phyloP scores from a whole-genome alignment of 306 rosid species.

The Vicia faba region DNA sequence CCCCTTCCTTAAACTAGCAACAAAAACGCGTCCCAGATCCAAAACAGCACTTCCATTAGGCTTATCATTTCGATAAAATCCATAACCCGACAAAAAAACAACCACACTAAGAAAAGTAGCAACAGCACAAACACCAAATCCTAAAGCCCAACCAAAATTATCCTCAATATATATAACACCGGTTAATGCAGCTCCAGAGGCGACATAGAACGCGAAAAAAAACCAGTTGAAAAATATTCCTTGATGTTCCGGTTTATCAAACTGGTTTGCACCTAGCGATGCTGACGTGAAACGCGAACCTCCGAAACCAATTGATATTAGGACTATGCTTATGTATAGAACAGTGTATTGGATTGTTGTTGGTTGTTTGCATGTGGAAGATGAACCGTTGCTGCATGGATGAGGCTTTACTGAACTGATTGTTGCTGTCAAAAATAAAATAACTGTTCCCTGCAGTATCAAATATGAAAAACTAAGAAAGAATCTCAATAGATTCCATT shows the following conservation, averaged over 20 bases:
- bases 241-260: conserved; percentile 38
- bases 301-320: conserved; percentile 46
- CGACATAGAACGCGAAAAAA: conserved; percentile 34
- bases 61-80: conserved; percentile 38
- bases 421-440: conserved; percentile 42
- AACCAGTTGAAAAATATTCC: conserved; percentile 54
- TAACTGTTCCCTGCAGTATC: conserved; percentile 42
- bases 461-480: conserved; percentile 1
- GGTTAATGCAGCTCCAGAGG: conserved; percentile 24
- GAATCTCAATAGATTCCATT: too few species aligned
- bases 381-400: conserved; percentile 35
- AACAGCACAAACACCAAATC: conserved; percentile 40
- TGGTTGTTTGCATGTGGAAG: conserved; percentile 40
- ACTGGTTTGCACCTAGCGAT: conserved; percentile 52
- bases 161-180: conserved; percentile 47
- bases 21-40: conserved; percentile 41
- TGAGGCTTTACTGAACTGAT: conserved; percentile 42
- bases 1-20: conserved; percentile 50
- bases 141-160: conserved; percentile 45
- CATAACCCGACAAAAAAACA: conserved; percentile 37
- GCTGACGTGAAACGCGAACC: conserved; percentile 52
- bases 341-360: conserved; percentile 33
- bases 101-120: conserved; percentile 27
- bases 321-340: conserved; percentile 35
- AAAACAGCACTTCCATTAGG: conserved; percentile 43